phyloP scores from a whole-genome alignment of 2,329 filamentous ascomycete species.

The Lasiodiplodia sp. region DNA sequence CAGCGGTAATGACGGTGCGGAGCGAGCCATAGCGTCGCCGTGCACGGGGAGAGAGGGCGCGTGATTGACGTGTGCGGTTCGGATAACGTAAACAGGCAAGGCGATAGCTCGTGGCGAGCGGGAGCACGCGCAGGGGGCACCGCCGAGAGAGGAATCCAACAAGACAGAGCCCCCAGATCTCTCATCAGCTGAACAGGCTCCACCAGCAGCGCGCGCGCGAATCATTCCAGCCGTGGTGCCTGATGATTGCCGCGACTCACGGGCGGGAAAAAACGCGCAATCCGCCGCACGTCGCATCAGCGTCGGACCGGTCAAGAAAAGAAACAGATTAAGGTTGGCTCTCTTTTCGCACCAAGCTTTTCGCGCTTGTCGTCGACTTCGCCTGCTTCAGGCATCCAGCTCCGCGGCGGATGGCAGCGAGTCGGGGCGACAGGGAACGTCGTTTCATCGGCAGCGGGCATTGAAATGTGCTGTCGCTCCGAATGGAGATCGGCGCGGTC shows the following conservation, averaged over 20 bases:
- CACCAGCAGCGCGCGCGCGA: conserved; percentile 11
- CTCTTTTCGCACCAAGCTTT: conserved; percentile 25
- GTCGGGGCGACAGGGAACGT: conserved; percentile 8
- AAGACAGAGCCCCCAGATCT: conserved; percentile 9
- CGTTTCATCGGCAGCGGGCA: conserved; percentile 26
- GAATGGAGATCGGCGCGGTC: conserved; percentile 7
- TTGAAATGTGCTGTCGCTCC: neutral
- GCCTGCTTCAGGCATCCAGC: conserved; percentile 21
- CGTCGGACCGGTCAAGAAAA: neutral
- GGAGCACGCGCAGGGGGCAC: conserved; percentile 15
- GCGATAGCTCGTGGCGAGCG: conserved; percentile 24
- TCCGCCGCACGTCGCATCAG: neutral
- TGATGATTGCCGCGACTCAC: conserved; percentile 22
- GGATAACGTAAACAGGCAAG: conserved; percentile 22
- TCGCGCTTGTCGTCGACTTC: neutral
- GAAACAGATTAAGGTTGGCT: conserved; percentile 21
- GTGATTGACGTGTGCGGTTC: conserved; percentile 8
- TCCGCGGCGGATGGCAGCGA: conserved; percentile 18
- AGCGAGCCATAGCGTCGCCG: conserved; percentile 15
- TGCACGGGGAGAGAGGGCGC: neutral
- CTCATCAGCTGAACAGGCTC: conserved; percentile 2
- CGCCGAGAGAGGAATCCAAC: neutral
- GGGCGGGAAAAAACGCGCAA: conserved; percentile 12
- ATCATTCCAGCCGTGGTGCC: conserved; percentile 10
- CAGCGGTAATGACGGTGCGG: conserved; percentile 11